Conservation (phyloP, 192 early-diverging fungal genomes). For the Backusella parvicylindrica region DNA sequence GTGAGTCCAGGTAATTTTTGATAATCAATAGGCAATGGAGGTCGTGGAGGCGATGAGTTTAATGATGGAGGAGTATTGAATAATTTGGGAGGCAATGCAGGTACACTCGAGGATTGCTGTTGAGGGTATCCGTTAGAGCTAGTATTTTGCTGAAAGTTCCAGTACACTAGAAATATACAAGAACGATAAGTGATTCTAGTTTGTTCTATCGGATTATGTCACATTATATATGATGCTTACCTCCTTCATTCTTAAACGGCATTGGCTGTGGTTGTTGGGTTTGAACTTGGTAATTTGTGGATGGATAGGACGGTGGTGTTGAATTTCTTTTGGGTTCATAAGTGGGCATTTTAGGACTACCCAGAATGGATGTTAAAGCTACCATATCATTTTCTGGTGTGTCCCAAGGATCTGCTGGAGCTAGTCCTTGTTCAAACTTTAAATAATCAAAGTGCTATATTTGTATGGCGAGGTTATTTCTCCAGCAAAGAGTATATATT, state of each 20-base stretch:
- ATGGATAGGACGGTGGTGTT: neutral
- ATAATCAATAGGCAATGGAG: slow-evolving; percentile 9
- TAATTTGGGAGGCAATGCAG: slow-evolving; percentile 27
- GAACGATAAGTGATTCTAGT: no score
- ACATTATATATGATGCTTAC: neutral
- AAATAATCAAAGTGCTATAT: slow-evolving; percentile 44
- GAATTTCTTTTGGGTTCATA: neutral
- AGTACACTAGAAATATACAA: neutral
- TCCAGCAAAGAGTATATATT: neutral
- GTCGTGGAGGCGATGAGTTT: slow-evolving; percentile 10
- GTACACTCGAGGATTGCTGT: slow-evolving; percentile 3
- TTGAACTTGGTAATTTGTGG: neutral
- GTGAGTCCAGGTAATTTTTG: neutral
- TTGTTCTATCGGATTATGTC: neutral
- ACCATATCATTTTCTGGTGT: slow-evolving; percentile 54
- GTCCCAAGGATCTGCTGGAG: slow-evolving; percentile 62
- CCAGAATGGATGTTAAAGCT: slow-evolving; percentile 51
- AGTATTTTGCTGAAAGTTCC: slow-evolving; percentile 10
- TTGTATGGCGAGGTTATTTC: neutral
- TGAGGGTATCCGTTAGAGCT: neutral
- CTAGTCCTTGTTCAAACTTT: slow-evolving; percentile 64
- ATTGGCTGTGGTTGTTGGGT: slow-evolving; percentile 1
- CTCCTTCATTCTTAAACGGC: slow-evolving; percentile 9
- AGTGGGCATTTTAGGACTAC: slow-evolving; percentile 6
- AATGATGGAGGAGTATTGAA: slow-evolving; percentile 16